These are phyloP conservation scores for Thuidium tamariscinum DNA, from an alignment of 225 moss, liverwort and hornwort species.

Conservation along the genomic window DNA sequence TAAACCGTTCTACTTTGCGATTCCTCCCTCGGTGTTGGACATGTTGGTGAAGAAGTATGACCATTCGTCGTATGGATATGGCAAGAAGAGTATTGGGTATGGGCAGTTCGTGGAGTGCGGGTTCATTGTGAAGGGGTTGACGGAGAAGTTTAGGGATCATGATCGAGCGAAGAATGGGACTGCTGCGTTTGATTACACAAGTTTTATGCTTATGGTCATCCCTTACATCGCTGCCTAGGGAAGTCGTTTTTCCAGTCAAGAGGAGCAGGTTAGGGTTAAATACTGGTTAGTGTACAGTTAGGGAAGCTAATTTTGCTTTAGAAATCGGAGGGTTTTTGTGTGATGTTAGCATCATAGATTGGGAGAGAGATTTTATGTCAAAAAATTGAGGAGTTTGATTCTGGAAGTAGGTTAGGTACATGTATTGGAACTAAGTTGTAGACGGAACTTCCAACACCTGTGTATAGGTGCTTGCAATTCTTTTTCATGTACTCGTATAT, in stretches of 20 bases:
- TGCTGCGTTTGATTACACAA: conserved; percentile 59
- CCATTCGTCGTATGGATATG: conserved; percentile 13
- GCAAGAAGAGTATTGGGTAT: conserved; percentile 56
- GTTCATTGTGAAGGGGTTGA: conserved; percentile 84
- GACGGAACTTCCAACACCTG: background rate
- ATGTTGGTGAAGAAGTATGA: conserved; percentile 81
- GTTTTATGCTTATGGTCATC: conserved; percentile 80
- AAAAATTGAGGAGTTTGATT: background rate
- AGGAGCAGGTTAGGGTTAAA: background rate
- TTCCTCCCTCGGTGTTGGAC: conserved; percentile 47
- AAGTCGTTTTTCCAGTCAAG: too few species aligned
- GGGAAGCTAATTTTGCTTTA: background rate
- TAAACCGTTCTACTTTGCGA: conserved; percentile 51
- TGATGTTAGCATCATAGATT: too few species aligned
- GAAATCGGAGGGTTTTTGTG: background rate
- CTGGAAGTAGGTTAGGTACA: conserved; percentile 7
- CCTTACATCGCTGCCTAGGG: conserved; percentile 72
- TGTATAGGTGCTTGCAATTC: conserved; percentile 1
- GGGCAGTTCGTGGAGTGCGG: conserved; percentile 90
- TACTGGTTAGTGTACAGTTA: background rate
- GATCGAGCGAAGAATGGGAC: conserved; percentile 42
- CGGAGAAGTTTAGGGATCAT: conserved; percentile 81
- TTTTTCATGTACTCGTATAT: background rate
- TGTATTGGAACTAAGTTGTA: background rate
- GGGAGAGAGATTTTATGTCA: background rate